A percentile compares a stretch with the other conserved stretches of the same genome.
These are phyloP conservation scores for Basidiobolus meristosporus DNA, from an alignment of 371 early-diverging fungal genomes.

Conservation along the genomic window DNA sequence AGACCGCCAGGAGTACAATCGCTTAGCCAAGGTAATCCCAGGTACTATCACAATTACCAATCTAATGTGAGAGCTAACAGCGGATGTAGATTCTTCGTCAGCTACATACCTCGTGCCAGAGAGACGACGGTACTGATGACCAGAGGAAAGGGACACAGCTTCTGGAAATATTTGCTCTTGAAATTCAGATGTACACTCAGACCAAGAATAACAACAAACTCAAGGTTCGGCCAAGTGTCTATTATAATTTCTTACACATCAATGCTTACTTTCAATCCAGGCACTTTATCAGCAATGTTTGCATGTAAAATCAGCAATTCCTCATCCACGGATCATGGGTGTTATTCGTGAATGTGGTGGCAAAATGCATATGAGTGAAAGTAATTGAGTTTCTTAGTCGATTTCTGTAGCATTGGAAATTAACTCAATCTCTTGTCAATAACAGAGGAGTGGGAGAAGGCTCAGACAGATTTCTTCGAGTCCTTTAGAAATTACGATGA, in stretches of 20 bases:
- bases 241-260: not conserved
- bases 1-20: conserved; percentile 58
- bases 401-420: not conserved
- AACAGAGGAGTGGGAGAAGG: conserved; percentile 74
- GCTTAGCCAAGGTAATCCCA: conserved; percentile 35
- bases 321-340: conserved; percentile 91
- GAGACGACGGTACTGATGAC: conserved; percentile 67
- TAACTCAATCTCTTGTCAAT: not conserved
- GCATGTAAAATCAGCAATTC: conserved; percentile 78
- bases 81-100: conserved; percentile 58
- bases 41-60: not conserved
- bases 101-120: conserved; percentile 53
- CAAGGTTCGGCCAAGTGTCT: conserved; percentile 22
- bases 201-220: conserved; percentile 73
- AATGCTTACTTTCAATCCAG: conserved; percentile 8
- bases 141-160: conserved; percentile 80
- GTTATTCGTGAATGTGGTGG: conserved; percentile 93
- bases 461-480: conserved; percentile 87
- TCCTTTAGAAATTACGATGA: conserved; percentile 95
- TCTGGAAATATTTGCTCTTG: conserved; percentile 75
- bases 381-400: conserved; percentile 13
- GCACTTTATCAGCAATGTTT: conserved; percentile 73
- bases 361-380: conserved; percentile 92
- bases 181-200: conserved; percentile 85
- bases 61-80: no score